phyloP scores from a whole-genome alignment of 106 monocot genomes.

The Iris macrosiphon region DNA sequence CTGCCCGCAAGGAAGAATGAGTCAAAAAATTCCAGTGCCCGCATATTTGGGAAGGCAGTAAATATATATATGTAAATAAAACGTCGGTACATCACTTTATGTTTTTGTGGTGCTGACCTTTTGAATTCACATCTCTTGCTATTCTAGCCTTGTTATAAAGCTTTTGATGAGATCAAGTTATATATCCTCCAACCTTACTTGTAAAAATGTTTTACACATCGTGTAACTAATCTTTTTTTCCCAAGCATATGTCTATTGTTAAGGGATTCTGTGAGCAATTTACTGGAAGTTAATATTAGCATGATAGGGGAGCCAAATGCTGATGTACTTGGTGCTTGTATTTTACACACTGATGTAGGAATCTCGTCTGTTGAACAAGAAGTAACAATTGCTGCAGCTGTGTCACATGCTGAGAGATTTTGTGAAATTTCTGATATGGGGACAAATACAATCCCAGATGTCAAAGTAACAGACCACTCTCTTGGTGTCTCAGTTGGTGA shows the following conservation, averaged over 20 bases:
- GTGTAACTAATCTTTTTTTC: too few relatives aligned
- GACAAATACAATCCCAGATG: neutral
- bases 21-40: neutral
- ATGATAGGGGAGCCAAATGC: neutral
- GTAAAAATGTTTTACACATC: too few relatives aligned
- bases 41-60: neutral
- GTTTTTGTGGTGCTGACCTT: too few relatives aligned
- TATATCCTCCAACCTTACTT: too few relatives aligned
- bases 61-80: too few relatives aligned
- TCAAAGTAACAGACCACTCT: constrained; percentile 14
- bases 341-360: neutral
- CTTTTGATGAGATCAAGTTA: too few relatives aligned
- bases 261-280: neutral
- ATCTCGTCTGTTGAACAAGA: constrained; percentile 49
- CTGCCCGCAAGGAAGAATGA: too few relatives aligned
- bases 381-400: constrained; percentile 62
- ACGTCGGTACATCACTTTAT: too few relatives aligned
- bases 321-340: neutral
- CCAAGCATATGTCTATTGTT: too few relatives aligned
- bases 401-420: constrained; percentile 75
- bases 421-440: constrained; percentile 34
- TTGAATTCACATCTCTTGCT: too few relatives aligned
- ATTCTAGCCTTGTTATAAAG: too few relatives aligned
- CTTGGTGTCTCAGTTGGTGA: constrained; percentile 19
- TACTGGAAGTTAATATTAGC: neutral